These are phyloP conservation scores for Pseudocercospora cruenta DNA, from an alignment of 2,329 filamentous ascomycete genomes.

Conservation along the genomic window DNA sequence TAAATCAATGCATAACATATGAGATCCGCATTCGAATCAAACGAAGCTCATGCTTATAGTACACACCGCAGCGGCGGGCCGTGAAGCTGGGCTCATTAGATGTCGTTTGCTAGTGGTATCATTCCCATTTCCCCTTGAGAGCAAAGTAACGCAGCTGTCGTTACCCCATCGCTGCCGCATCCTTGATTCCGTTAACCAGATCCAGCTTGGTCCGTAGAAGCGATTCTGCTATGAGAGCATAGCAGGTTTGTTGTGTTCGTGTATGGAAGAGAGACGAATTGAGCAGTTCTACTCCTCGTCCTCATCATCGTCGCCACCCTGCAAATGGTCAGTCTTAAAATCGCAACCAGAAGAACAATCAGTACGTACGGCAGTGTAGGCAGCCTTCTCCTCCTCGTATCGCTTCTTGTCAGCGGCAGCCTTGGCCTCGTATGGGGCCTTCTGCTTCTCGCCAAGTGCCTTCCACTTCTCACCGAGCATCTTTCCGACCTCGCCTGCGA, in stretches of 20 bases:
- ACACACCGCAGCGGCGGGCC: slow-evolving; percentile 22
- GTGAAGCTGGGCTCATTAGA: slow-evolving; percentile 21
- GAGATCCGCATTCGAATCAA: slow-evolving; percentile 2
- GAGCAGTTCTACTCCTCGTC: slow-evolving; percentile 39
- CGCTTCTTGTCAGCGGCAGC: slow-evolving; percentile 97
- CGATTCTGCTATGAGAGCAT: slow-evolving; percentile 13
- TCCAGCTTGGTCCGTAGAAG: slow-evolving; percentile 11
- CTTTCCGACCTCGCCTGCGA: slow-evolving; percentile 89
- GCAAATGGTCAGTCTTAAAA: slow-evolving; percentile 25
- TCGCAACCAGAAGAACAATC: neutral
- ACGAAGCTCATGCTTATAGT: slow-evolving; percentile 23
- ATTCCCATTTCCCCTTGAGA: slow-evolving; percentile 25
- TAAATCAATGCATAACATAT: slow-evolving; percentile 7
- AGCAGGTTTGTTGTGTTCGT: slow-evolving; percentile 3
- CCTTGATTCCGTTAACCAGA: slow-evolving; percentile 14
- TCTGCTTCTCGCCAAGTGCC: slow-evolving; percentile 90
- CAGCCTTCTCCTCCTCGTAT: slow-evolving; percentile 96
- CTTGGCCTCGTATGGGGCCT: slow-evolving; percentile 93
- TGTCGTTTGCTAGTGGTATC: slow-evolving; percentile 27
- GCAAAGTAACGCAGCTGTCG: slow-evolving; percentile 23
- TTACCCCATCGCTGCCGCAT: slow-evolving; percentile 20
- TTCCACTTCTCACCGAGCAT: slow-evolving; percentile 98
- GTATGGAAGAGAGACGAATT: neutral
- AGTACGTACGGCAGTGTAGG: slow-evolving; percentile 71
- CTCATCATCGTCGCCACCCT: slow-evolving; percentile 43